Evolutionary conservation across 139 green algal species (phyloP).

Genomic region (Asterochloris sp.): DNA sequence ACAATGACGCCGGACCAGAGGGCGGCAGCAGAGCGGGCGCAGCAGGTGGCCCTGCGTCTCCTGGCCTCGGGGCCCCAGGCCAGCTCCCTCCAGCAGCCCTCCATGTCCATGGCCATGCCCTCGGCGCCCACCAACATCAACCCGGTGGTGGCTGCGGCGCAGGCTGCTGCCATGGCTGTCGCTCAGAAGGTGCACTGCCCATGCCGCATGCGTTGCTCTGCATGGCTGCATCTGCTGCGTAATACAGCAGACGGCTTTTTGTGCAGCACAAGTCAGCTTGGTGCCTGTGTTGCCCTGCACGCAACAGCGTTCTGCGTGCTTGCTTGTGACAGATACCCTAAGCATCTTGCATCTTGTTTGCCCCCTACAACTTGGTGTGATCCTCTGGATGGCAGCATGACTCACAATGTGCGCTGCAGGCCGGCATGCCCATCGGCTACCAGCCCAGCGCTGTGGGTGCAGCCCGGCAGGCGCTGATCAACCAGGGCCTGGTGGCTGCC

Average conservation of each 20-base stretch:
- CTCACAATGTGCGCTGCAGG: not conserved
- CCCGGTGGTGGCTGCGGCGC: constrained; percentile 42
- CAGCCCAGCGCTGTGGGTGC: constrained; percentile 27
- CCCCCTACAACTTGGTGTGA: too few species aligned
- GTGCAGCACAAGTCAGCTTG: too few species aligned
- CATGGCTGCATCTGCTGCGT: too few species aligned
- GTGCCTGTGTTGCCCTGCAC: too few species aligned
- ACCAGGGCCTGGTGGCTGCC: constrained; percentile 24
- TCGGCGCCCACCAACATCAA: constrained; percentile 8
- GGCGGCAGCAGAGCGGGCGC: constrained; percentile 5
- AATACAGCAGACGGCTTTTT: too few species aligned
- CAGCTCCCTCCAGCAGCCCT: not conserved
- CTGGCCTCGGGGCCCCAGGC: constrained; percentile 12
- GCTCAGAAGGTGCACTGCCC: not conserved
- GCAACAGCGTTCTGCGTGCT: too few species aligned
- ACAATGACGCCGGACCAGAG: constrained; percentile 7
- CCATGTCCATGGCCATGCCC: constrained; percentile 1
- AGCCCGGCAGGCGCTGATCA: constrained; percentile 48
- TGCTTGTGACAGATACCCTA: too few species aligned
- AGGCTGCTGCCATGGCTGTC: constrained; percentile 1
- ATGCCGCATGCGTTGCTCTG: too few species aligned
- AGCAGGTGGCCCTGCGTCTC: constrained; percentile 24
- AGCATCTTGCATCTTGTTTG: too few species aligned
- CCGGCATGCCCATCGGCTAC: too few species aligned
- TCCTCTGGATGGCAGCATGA: not conserved